Evolutionary conservation across 805 yeast species (phyloP), one percentile per base, ranked within the genome.

Genomic region (Nakazawaea ishiwadae): DNA sequence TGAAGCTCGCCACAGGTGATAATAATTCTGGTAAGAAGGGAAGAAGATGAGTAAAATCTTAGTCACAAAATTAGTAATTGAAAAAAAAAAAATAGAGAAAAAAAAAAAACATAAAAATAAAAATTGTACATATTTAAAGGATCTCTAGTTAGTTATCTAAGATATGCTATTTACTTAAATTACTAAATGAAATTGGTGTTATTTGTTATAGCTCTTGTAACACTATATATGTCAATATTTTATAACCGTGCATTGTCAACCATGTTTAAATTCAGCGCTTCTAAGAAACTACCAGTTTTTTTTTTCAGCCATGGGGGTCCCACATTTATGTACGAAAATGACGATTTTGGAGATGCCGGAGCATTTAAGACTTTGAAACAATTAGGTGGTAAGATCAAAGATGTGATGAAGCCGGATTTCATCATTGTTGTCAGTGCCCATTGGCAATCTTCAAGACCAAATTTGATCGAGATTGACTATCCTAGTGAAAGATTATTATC

Each of bases 261-360:
- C 10, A 18, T 19, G 30, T 17, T 21, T 15, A 30, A 15, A 5
- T 51, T 54, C 36, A 48, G 44, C 7, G 38, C 47, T 24, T 42
- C 54, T 2, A 56, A 55, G 32, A 53, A 48, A 48, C 59, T 60
- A 8, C 91, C 93, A 5, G 73, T 79, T 1, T 82, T 63, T 55
- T 86, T 84, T 58, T 55, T 84, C 32, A 78, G 87, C n/a, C 95
- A 85, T 60, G 95, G 95, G 6, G 93, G 90, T 0, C 95, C 95
- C 6, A 78, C 84, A 1, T 83, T 85, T 56, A 75, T 84, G 68
- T 80, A 81, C 51, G 60, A 67, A n/a, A 71, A 65, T 37, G 65
- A 60, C 17, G 60, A 65, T 36, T 77, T 77, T 15, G 75, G 82
- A 28, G 69, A 74, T 43, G 39, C 40, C 2, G 86, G 86, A 4